Conservation (phyloP, 352 stramenopile species). For the Globisporangium paroecandrum region DNA sequence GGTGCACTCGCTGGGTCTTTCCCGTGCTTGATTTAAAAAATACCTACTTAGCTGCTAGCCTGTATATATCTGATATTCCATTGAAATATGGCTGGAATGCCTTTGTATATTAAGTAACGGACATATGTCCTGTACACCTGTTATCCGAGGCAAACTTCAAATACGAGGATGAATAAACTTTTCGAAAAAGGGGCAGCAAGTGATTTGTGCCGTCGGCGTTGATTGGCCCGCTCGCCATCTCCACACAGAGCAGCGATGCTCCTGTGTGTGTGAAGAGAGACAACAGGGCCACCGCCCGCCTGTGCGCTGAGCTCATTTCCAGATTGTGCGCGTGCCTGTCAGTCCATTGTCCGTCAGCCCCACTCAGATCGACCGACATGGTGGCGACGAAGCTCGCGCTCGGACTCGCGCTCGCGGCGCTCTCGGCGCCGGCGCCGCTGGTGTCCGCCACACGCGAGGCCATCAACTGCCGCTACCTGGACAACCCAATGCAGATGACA, state of each 20-base stretch:
- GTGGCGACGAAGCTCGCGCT: conserved; percentile 6
- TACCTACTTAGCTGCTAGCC: background rate
- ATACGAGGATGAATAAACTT: background rate
- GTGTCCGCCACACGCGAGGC: background rate
- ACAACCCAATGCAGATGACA: conserved; percentile 25
- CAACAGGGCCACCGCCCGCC: no score
- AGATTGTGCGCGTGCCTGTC: background rate
- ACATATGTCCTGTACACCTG: background rate
- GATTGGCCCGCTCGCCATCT: conserved; percentile 1
- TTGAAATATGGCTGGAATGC: background rate
- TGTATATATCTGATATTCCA: background rate
- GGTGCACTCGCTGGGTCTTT: background rate
- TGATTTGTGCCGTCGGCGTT: background rate
- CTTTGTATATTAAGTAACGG: conserved; percentile 3
- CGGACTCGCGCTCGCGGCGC: conserved; percentile 4
- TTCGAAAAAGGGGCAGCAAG: background rate
- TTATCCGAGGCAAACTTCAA: background rate
- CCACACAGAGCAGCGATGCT: background rate
- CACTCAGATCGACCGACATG: background rate
- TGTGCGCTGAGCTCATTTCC: background rate
- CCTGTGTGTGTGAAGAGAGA: background rate
- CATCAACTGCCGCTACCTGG: conserved; percentile 18
- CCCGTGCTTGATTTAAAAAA: background rate
- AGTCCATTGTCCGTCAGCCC: background rate
- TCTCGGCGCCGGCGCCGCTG: background rate